These are phyloP conservation scores for Coemansia sp. DNA, from an alignment of 192 early-diverging fungal genomes.

Conservation along the genomic window DNA sequence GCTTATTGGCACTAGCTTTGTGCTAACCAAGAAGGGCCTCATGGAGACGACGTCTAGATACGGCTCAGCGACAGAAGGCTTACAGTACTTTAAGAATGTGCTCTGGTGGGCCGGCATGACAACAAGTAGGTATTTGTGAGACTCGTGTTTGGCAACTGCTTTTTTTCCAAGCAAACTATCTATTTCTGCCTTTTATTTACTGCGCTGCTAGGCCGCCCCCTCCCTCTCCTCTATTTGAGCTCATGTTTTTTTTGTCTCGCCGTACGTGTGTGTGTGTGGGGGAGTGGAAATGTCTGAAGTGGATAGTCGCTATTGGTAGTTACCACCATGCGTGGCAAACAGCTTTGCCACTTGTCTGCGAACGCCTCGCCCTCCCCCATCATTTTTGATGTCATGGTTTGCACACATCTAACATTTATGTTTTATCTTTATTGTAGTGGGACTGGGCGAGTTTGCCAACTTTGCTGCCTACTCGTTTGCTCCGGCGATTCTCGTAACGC, in stretches of 20 bases:
- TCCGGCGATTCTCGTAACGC: slow-evolving; percentile 93
- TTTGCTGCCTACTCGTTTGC: slow-evolving; percentile 96
- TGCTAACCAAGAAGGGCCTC: slow-evolving; percentile 92
- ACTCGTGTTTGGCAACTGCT: neutral
- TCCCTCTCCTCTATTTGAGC: neutral
- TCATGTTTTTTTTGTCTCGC: slow-evolving; percentile 1
- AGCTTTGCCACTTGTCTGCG: slow-evolving; percentile 5
- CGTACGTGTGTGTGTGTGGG: neutral
- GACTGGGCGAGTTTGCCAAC: slow-evolving; percentile 89
- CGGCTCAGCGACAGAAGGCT: slow-evolving; percentile 69
- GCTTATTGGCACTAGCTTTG: slow-evolving; percentile 89
- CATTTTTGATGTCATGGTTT: neutral
- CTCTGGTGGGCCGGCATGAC: slow-evolving; percentile 91
- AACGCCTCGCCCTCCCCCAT: slow-evolving; percentile 8
- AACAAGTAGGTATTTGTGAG: slow-evolving; percentile 34
- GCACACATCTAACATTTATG: slow-evolving; percentile 1
- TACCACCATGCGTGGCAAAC: neutral
- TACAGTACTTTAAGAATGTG: slow-evolving; percentile 80
- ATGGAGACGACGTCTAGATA: slow-evolving; percentile 72
- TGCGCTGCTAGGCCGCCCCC: neutral
- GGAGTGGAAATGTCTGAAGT: neutral
- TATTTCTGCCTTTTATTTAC: neutral
- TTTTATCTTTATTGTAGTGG: slow-evolving; percentile 62
- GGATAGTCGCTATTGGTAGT: neutral
- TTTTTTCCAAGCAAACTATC: neutral